Percentiles rank a stretch among this genome's conserved stretches.
Evolutionary conservation across 1,284 basidiomycete species (phyloP).

Genomic region (Coniferiporia sulphurascens): DNA sequence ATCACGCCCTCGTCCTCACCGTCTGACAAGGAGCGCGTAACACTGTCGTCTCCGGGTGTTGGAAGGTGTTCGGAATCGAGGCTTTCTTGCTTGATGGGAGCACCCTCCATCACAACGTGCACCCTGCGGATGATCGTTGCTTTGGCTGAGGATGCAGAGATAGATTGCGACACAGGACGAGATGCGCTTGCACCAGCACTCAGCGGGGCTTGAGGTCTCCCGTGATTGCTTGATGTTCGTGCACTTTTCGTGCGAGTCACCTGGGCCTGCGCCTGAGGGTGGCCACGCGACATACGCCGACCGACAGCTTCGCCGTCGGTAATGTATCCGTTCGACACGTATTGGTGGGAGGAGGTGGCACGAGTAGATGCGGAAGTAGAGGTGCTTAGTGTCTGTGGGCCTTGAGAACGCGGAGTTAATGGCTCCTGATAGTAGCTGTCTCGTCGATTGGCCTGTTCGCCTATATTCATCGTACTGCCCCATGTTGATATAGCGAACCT

Average conservation of each 20-base stretch:
- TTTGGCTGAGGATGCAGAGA: conserved; percentile 8
- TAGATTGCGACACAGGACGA: not conserved
- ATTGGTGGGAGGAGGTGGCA: conserved; percentile 4
- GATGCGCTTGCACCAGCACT: conserved; percentile 2
- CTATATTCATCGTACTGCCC: not conserved
- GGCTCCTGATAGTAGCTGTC: conserved; percentile 16
- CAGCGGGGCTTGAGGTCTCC: not conserved
- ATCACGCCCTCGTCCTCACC: conserved; percentile 1
- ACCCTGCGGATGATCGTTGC: conserved; percentile 38
- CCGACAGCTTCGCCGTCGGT: conserved; percentile 7
- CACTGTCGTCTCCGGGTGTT: not conserved
- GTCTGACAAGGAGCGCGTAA: conserved; percentile 14
- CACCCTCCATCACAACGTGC: conserved; percentile 35
- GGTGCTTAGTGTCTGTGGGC: conserved; percentile 7
- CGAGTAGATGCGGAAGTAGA: conserved; percentile 4
- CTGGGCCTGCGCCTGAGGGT: not conserved
- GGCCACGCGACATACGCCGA: not conserved
- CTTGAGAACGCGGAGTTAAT: conserved; percentile 17
- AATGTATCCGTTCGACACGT: conserved; percentile 10
- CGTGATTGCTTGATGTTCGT: not conserved
- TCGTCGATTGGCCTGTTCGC: conserved; percentile 10
- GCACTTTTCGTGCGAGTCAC: not conserved
- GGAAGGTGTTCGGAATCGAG: conserved; percentile 19
- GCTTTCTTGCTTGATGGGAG: conserved; percentile 42
- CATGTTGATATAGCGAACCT: not conserved